Evolutionary conservation across 1,284 basidiomycete species (phyloP).

Genomic region (Porodaedalea pini): DNA sequence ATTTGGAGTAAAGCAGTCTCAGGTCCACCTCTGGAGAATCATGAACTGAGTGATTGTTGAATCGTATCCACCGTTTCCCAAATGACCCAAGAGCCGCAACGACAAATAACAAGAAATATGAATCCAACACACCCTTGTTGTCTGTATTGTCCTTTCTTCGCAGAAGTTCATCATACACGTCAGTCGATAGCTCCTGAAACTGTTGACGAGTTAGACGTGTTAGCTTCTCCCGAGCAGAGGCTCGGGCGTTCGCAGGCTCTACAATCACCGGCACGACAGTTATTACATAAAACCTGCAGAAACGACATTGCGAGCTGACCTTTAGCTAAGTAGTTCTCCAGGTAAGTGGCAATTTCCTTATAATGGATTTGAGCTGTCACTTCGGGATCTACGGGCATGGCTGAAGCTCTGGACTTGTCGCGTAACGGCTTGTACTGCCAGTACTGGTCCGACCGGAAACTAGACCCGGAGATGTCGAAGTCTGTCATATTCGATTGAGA

Average conservation of each 20-base stretch:
- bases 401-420: conserved; percentile 46
- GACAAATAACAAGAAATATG: neutral
- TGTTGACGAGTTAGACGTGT: conserved; percentile 87
- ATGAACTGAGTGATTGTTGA: no score
- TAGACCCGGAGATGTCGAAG: conserved; percentile 81
- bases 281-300: neutral
- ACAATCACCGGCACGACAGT: conserved; percentile 6
- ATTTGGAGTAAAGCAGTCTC: no score
- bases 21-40: no score
- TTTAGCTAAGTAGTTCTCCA: conserved; percentile 48
- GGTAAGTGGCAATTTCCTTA: conserved; percentile 70
- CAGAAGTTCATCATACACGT: conserved; percentile 90
- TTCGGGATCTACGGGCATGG: conserved; percentile 59
- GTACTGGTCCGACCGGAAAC: conserved; percentile 74
- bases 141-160: conserved; percentile 65
- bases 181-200: conserved; percentile 91
- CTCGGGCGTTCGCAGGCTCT: conserved; percentile 77
- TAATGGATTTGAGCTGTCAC: conserved; percentile 68
- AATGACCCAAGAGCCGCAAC: neutral
- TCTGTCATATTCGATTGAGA: conserved; percentile 79
- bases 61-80: no score
- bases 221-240: conserved; percentile 86
- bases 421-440: conserved; percentile 56
- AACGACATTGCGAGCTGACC: conserved; percentile 40
- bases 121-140: conserved; percentile 51